Percentiles rank a stretch among this genome's conserved stretches.
These are phyloP conservation scores for Paecilomyces sp. DNA, from an alignment of 2,329 filamentous ascomycete species.

Conservation along the genomic window DNA sequence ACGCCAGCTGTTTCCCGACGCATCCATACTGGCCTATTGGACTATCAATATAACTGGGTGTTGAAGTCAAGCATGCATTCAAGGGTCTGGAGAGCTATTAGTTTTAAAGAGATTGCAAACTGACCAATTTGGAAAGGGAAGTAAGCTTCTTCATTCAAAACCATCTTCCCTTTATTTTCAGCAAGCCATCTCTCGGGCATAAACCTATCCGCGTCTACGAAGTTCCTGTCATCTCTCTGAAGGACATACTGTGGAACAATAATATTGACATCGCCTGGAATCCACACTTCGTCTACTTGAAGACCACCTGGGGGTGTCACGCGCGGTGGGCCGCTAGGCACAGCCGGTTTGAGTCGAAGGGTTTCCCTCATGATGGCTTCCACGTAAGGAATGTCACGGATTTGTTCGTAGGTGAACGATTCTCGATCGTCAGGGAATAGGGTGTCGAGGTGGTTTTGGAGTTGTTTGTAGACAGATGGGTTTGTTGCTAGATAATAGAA, in stretches of 20 bases:
- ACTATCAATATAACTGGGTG: background rate
- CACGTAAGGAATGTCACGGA: conserved; percentile 15
- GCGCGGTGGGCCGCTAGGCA: conserved; percentile 28
- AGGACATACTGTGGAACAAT: conserved; percentile 11
- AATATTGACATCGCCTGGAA: conserved; percentile 21
- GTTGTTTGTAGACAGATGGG: conserved; percentile 19
- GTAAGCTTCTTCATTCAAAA: conserved; percentile 12
- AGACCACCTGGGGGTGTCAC: conserved; percentile 30
- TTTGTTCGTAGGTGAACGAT: conserved; percentile 5
- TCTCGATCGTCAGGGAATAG: conserved; percentile 12
- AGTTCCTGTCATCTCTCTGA: conserved; percentile 10
- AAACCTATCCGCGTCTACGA: conserved; percentile 9
- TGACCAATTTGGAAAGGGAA: conserved; percentile 15
- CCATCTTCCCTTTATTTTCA: conserved; percentile 5
- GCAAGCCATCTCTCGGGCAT: conserved; percentile 18
- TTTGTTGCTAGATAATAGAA: conserved; percentile 28
- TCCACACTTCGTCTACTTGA: conserved; percentile 18
- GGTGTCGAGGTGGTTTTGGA: conserved; percentile 24
- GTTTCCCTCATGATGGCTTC: conserved; percentile 26
- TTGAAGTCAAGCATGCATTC: background rate
- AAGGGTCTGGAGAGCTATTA: background rate
- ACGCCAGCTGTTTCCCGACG: conserved; percentile 13
- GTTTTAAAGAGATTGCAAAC: background rate
- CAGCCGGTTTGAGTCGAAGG: conserved; percentile 31
- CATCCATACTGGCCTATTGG: conserved; percentile 10